phyloP scores from a whole-genome alignment of 164 flowering plant genomes.

The Magnolia sinica region DNA sequence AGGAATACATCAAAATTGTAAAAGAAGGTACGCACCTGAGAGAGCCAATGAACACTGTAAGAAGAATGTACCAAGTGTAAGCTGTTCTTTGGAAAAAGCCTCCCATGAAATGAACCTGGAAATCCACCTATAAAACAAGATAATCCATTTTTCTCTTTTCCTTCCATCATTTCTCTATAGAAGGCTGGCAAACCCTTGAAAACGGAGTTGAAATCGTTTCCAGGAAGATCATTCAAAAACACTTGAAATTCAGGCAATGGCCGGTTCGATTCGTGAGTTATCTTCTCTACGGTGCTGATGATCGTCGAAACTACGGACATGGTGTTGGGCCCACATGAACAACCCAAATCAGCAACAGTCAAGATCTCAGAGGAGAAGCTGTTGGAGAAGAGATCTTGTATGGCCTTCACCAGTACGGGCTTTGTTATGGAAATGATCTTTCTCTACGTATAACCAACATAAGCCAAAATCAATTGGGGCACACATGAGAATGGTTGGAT shows the following conservation, averaged over 20 bases:
- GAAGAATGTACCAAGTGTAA: constrained; percentile 71
- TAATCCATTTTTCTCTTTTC: constrained; percentile 2
- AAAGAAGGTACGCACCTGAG: constrained; percentile 33
- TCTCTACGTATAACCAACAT: constrained; percentile 29
- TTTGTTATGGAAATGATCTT: constrained; percentile 67
- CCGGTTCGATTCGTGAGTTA: constrained; percentile 11
- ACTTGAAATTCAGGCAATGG: constrained; percentile 51
- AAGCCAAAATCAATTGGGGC: background rate
- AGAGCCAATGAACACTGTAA: constrained; percentile 79
- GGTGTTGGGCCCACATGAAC: constrained; percentile 83
- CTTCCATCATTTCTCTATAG: constrained; percentile 28
- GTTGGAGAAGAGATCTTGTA: constrained; percentile 34
- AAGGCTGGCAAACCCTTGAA: constrained; percentile 68
- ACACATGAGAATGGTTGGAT: too few relatives aligned
- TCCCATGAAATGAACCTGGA: constrained; percentile 75
- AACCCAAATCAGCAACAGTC: constrained; percentile 77
- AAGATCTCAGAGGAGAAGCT: constrained; percentile 38
- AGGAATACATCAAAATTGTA: too few relatives aligned
- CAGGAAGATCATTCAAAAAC: constrained; percentile 75
- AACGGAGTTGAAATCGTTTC: constrained; percentile 82
- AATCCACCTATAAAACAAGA: constrained; percentile 51
- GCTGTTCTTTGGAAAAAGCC: constrained; percentile 56
- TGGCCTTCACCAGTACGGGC: constrained; percentile 46
- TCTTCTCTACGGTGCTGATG: constrained; percentile 36
- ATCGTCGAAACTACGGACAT: constrained; percentile 46